Base-by-base conservation (phyloP, 768 basidiomycete species). In the Leccinum boreale region DNA sequence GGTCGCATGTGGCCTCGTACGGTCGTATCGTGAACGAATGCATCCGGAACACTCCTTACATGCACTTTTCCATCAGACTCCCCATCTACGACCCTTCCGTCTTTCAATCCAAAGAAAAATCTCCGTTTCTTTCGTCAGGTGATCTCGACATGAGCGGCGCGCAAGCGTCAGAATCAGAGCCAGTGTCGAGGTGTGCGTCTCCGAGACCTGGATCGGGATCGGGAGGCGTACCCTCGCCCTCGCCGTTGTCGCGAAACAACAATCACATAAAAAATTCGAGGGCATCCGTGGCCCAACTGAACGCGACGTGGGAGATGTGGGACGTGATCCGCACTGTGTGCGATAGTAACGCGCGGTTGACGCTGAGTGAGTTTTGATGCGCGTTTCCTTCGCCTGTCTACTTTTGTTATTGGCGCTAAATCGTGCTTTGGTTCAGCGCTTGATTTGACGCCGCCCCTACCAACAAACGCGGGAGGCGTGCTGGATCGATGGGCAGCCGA, bases 291-390 rank as follows among this genome's bases (percentile, higher is more conserved):
- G 77, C 74, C 9, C 83, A 87, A 59, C 74, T 90, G 53, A 86
- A 86, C 64, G 81, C 79, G 6, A 92, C 90, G 0, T 99, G 97
- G 96, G 97, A 98, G 71, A 96, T 95, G 85, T 99, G 97, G 97
- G 97, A 98, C 71, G 81, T 89, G 49, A 92, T 99, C 57, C 81
- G 95, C 59, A 87, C 88, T 3, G 81, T 96, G 33, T 99, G 97
- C 71, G 87, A 87, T 57, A 96, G 94, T 71, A 85, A 84, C 67
- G 77, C 81, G 29, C 82, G 90, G 26, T 67, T 94, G 58, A 87
- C 87, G 2, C 68, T 92, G 56, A 87, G 91, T 93, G 70, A 86
- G 91, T 90, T 4, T 42, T 42, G n/a, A n/a, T 39, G 36, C 36
- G 17, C 36, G 36, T 36, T 36, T 36, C 10, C 15, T 15, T 36